Evolutionary conservation across 139 green algal genomes (phyloP), one percentile per base, ranked within the genome.

Genomic region (Chlorella vulgaris): DNA sequence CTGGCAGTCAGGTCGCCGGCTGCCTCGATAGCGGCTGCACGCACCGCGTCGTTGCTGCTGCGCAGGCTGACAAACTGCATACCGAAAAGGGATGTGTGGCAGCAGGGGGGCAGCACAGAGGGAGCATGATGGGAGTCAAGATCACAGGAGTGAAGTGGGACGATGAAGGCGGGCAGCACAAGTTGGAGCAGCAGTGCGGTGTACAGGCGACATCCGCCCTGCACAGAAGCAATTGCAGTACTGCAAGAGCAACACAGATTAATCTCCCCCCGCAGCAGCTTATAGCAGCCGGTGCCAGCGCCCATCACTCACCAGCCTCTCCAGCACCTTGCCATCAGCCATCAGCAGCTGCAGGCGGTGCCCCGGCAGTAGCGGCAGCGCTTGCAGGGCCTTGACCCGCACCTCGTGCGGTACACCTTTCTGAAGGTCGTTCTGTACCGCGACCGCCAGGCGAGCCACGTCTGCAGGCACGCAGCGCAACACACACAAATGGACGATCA

Each of bases 291-390:
- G n/a, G n/a, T n/a, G n/a, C n/a, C n/a, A n/a, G n/a, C n/a, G n/a
- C n/a, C n/a, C n/a, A n/a, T n/a, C 33, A 31, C 76, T 51, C 77
- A 83, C 77, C 77, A 83, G 65, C 33, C 77, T 33, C 66, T 69
- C 66, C 65, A 83, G 65, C 47, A 58, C 18, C 24, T 26, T 15
- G 4, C 35, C 62, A 4, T 74, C 77, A 4, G 28, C 36, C 42
- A 87, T 40, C 78, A 87, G 50, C n/a, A 33, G 36, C 58, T 63
- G 26, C 31, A 84, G 40, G 38, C 69, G 69, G 73, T 87, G 83
- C 15, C 33, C 42, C 22, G 83, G 83, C 67, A 87, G 83, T 33
- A 70, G 22, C 24, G 33, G 22, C 69, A 87, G 69, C 55, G 71
- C 68, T 8, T 21, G 28, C 60, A 87, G 77, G 39, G 83, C 78